phyloP scores from a whole-genome alignment of 257 asterid species.

The Gentiana straminea region DNA sequence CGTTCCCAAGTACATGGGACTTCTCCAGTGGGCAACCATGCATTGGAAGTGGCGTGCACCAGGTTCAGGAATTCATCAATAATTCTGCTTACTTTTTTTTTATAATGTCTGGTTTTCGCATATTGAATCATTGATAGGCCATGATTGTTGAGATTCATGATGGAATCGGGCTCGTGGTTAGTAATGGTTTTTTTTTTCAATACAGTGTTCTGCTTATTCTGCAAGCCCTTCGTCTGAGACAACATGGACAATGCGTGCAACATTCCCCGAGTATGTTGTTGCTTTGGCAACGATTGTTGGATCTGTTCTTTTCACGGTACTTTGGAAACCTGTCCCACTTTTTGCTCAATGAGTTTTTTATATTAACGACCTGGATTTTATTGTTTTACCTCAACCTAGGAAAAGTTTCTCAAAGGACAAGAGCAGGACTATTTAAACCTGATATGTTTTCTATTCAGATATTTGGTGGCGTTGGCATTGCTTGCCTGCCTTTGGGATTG shows the following conservation, averaged over 20 bases:
- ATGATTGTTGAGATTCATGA: background rate
- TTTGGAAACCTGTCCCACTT: constrained; percentile 6
- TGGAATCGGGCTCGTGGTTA: constrained; percentile 7
- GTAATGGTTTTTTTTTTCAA: constrained; percentile 1
- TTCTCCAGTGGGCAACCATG: constrained; percentile 59
- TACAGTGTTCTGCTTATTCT: constrained; percentile 78
- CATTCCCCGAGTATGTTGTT: constrained; percentile 97
- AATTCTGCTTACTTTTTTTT: background rate
- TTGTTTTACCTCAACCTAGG: too few species aligned
- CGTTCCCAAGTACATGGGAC: constrained; percentile 57
- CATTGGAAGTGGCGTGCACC: constrained; percentile 54
- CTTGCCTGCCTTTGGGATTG: constrained; percentile 92
- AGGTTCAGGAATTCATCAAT: constrained; percentile 31
- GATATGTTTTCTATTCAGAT: constrained; percentile 37
- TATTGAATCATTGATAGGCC: background rate
- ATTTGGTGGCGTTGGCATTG: constrained; percentile 98
- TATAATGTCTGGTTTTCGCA: background rate
- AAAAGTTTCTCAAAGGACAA: background rate
- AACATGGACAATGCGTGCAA: constrained; percentile 87
- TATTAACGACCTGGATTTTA: background rate
- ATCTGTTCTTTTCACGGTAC: constrained; percentile 89
- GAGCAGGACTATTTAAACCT: too few species aligned
- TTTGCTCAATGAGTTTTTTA: background rate
- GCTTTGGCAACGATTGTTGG: constrained; percentile 94
- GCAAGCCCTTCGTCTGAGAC: constrained; percentile 78